These are phyloP conservation scores for Coprinopsis sp. DNA, from an alignment of 768 basidiomycete genomes.

Conservation along the genomic window DNA sequence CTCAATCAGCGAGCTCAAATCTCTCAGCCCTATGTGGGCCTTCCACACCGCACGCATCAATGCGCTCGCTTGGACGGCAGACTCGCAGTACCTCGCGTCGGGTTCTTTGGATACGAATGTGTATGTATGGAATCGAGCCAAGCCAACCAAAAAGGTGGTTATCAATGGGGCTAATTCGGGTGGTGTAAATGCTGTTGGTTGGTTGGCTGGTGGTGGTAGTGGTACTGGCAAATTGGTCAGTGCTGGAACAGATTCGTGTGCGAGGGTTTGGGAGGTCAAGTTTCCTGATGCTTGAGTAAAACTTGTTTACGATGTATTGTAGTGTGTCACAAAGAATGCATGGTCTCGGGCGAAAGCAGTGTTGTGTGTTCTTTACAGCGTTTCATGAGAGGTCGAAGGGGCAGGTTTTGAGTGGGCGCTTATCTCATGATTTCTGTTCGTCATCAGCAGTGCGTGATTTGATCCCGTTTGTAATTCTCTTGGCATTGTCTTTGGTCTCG, in stretches of 20 bases:
- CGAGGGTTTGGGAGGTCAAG: constrained; percentile 67
- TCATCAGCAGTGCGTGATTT: no score
- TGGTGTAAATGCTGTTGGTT: constrained; percentile 77
- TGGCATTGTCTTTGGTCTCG: no score
- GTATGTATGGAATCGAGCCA: constrained; percentile 77
- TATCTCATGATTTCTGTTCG: no score
- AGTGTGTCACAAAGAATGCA: no score
- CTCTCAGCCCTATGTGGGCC: constrained; percentile 62
- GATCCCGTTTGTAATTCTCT: no score
- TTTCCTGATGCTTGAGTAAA: constrained; percentile 28
- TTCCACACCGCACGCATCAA: constrained; percentile 81
- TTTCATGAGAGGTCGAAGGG: no score
- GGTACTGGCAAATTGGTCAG: constrained; percentile 61
- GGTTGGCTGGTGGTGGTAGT: constrained; percentile 53
- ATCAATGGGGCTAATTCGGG: constrained; percentile 86
- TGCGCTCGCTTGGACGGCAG: constrained; percentile 70
- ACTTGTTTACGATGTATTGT: no score
- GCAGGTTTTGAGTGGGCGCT: no score
- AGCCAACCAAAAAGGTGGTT: constrained; percentile 67
- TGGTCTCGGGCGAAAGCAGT: no score
- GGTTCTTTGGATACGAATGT: constrained; percentile 92
- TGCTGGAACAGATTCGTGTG: constrained; percentile 79
- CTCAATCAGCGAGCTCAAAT: constrained; percentile 60
- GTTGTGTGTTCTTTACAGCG: no score
- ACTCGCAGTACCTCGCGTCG: constrained; percentile 75